phyloP scores from a whole-genome alignment of 2,329 filamentous ascomycete species.

The Emergomyces africanus region DNA sequence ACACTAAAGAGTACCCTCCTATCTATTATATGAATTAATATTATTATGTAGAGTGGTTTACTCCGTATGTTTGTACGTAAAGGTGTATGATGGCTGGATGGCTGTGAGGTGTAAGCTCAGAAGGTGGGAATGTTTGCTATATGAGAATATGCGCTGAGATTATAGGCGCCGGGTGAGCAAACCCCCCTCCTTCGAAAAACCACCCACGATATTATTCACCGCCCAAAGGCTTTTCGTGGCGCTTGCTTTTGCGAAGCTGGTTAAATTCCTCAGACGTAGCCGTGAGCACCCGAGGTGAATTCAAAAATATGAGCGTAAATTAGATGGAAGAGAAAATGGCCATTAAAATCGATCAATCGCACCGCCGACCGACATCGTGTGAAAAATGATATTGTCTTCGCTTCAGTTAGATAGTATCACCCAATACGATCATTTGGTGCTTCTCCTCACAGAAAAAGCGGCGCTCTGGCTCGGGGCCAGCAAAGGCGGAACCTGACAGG shows the following conservation, averaged over 20 bases:
- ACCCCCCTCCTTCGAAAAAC: background rate
- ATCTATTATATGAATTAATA: background rate
- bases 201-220: background rate
- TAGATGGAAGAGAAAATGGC: background rate
- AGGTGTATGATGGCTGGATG: background rate
- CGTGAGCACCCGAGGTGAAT: background rate
- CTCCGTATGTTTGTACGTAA: background rate
- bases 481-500: background rate
- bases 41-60: background rate
- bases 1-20: background rate
- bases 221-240: background rate
- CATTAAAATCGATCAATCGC: background rate
- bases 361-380: background rate
- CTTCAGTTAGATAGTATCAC: background rate
- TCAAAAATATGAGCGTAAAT: background rate
- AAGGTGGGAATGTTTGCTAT: background rate
- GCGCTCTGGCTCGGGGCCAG: background rate
- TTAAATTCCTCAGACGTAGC: background rate
- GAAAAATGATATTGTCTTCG: background rate
- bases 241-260: background rate
- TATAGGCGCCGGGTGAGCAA: background rate
- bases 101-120: background rate
- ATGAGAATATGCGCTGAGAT: background rate
- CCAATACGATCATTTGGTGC: background rate
- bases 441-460: background rate